Evolutionary conservation across 164 flowering plant species (phyloP).

Genomic region (Litsea cubeba): DNA sequence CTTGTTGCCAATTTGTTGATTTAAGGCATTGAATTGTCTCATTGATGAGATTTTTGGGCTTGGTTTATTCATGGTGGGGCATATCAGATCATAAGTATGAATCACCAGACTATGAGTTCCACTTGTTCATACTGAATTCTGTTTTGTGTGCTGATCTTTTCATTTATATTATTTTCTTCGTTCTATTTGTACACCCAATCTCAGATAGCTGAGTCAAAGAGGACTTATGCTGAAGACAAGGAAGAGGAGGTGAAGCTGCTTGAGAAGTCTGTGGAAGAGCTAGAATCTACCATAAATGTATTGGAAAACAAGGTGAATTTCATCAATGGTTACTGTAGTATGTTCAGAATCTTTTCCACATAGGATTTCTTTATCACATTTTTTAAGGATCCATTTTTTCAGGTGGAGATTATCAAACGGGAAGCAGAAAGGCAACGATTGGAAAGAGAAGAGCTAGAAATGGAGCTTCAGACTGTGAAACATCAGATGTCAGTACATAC

Average conservation of each 20-base stretch:
- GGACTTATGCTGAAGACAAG: constrained; percentile 65
- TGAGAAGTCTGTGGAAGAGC: constrained; percentile 90
- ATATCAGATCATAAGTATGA: too few species aligned
- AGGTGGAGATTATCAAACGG: constrained; percentile 81
- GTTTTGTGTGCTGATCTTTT: background rate
- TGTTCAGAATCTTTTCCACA: background rate
- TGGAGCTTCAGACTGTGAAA: constrained; percentile 67
- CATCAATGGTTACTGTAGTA: background rate
- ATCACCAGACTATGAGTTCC: too few species aligned
- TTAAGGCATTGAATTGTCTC: too few species aligned
- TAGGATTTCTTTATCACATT: background rate
- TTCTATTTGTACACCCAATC: constrained; percentile 6
- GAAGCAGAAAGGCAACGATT: constrained; percentile 87
- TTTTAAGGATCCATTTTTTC: constrained; percentile 3
- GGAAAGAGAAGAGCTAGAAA: constrained; percentile 85
- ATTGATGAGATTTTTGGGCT: too few species aligned
- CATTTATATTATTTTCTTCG: constrained; percentile 1
- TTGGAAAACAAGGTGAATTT: constrained; percentile 76
- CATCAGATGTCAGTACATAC: constrained; percentile 44
- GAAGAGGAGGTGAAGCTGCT: constrained; percentile 84
- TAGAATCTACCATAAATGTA: constrained; percentile 76
- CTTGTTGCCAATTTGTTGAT: too few species aligned
- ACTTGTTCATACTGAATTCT: too few species aligned
- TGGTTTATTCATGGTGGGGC: too few species aligned
- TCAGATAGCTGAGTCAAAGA: constrained; percentile 68